These are phyloP conservation scores for Pseudonitzschia pungens DNA, from an alignment of 108 stramenopile species.

Conservation along the genomic window DNA sequence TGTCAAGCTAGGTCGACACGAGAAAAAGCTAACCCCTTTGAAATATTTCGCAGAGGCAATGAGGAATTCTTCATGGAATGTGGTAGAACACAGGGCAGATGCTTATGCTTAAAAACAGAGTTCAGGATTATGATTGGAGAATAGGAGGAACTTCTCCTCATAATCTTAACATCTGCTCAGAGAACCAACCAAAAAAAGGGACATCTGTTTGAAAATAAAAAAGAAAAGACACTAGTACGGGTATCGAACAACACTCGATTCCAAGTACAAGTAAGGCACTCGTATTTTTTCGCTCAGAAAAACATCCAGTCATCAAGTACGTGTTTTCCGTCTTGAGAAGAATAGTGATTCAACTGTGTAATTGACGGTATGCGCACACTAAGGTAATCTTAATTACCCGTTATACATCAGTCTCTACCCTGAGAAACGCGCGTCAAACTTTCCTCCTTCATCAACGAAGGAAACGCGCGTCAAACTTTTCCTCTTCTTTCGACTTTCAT, in stretches of 20 bases:
- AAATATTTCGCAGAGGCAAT: not conserved
- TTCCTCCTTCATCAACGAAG: not conserved
- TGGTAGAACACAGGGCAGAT: constrained; percentile 5
- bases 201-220: not conserved
- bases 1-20: not conserved
- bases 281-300: not conserved
- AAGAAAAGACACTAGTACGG: not conserved
- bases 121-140: not conserved
- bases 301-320: constrained; percentile 10
- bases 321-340: constrained; percentile 6
- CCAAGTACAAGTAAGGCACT: not conserved
- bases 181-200: not conserved
- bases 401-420: no score
- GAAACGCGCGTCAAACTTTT: constrained; percentile 1
- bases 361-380: no score
- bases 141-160: not conserved
- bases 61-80: not conserved
- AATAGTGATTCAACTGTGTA: not conserved
- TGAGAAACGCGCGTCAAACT: no score
- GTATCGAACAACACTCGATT: no score
- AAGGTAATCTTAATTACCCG: no score
- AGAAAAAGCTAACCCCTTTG: not conserved
- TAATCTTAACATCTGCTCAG: not conserved
- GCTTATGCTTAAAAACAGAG: not conserved
- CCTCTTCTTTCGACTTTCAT: constrained; percentile 3